These are phyloP conservation scores for Alternaria conjuncta DNA, from an alignment of 2,329 filamentous ascomycete genomes.

Conservation along the genomic window DNA sequence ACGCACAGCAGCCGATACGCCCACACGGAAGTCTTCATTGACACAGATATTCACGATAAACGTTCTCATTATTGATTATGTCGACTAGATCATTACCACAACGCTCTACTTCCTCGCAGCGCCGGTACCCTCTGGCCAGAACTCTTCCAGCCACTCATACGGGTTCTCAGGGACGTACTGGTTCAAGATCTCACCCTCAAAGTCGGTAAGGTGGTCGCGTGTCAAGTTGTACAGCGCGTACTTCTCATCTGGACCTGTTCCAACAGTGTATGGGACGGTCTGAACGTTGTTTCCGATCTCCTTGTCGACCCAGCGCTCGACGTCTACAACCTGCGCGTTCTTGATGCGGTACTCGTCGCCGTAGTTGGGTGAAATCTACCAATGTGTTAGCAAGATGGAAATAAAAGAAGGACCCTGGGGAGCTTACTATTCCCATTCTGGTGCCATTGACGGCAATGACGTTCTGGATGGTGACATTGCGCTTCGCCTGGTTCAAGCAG, in stretches of 20 bases:
- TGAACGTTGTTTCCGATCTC: slow-evolving; percentile 37
- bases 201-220: slow-evolving; percentile 29
- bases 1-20: background rate
- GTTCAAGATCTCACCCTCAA: slow-evolving; percentile 24
- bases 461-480: slow-evolving; percentile 35
- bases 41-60: background rate
- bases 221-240: slow-evolving; percentile 35
- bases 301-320: slow-evolving; percentile 32
- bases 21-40: background rate
- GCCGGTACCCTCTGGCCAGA: slow-evolving; percentile 21
- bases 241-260: slow-evolving; percentile 34
- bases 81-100: background rate
- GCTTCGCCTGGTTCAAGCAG: slow-evolving; percentile 35
- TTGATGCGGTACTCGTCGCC: slow-evolving; percentile 35
- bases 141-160: slow-evolving; percentile 31
- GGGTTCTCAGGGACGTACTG: slow-evolving; percentile 28
- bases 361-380: slow-evolving; percentile 31
- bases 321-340: slow-evolving; percentile 24
- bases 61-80: background rate
- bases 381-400: background rate
- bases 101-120: background rate
- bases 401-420: background rate
- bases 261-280: slow-evolving; percentile 33
- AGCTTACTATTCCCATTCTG: slow-evolving; percentile 32
- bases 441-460: slow-evolving; percentile 32